Conservation (phyloP, 495 filamentous ascomycete species). For the Jackrogersella multiformis region DNA sequence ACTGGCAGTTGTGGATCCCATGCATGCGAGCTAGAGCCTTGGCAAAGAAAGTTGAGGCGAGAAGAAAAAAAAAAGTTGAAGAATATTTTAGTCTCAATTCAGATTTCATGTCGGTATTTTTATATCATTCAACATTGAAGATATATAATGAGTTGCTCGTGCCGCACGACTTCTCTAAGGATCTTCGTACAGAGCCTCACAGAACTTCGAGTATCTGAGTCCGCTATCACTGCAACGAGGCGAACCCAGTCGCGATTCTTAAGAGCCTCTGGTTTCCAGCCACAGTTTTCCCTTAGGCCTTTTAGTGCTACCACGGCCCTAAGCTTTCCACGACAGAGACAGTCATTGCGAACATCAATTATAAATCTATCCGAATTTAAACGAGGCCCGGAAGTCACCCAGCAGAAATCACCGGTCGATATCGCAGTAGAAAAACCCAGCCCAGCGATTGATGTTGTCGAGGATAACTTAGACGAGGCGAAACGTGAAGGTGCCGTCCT, state of each 20-base stretch:
- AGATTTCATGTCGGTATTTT: not conserved
- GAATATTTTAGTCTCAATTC: not conserved
- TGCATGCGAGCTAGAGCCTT: not conserved
- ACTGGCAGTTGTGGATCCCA: no score
- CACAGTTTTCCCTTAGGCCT: constrained; percentile 9
- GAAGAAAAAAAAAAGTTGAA: constrained; percentile 14
- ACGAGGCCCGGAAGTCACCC: not conserved
- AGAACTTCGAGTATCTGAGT: constrained; percentile 49
- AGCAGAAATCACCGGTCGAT: not conserved
- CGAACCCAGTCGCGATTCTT: constrained; percentile 16
- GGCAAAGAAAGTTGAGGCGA: not conserved
- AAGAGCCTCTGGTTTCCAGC: not conserved
- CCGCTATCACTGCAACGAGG: constrained; percentile 12
- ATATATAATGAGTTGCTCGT: constrained; percentile 59
- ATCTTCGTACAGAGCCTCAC: constrained; percentile 61
- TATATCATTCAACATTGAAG: not conserved
- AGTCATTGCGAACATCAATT: not conserved
- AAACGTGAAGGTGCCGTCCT: constrained; percentile 43
- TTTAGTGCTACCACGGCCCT: constrained; percentile 23
- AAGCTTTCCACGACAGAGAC: constrained; percentile 9
- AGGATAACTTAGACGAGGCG: constrained; percentile 11
- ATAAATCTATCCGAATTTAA: not conserved
- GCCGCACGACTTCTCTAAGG: constrained; percentile 55
- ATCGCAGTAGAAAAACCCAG: constrained; percentile 1
- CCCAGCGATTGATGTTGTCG: constrained; percentile 1